Evolutionary conservation across 768 basidiomycete species (phyloP).

Genomic region (Guyanaporus albipodus): DNA sequence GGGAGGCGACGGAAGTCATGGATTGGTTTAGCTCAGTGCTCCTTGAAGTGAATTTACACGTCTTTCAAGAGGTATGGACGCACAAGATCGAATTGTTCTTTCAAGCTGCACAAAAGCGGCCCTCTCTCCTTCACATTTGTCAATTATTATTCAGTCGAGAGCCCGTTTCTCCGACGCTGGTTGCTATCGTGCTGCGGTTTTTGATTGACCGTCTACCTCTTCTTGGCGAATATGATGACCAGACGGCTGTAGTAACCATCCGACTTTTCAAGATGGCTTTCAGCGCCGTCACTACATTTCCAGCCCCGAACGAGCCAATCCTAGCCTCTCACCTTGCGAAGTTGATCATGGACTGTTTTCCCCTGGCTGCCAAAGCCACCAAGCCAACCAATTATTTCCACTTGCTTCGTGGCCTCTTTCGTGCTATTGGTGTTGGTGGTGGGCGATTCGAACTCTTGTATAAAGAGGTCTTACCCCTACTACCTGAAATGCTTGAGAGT

Average conservation of each 20-base stretch:
- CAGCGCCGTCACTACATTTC: conserved; percentile 71
- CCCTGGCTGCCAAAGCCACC: conserved; percentile 84
- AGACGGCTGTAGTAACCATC: conserved; percentile 78
- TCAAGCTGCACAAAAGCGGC: conserved; percentile 69
- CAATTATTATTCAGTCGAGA: conserved; percentile 82
- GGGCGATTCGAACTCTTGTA: conserved; percentile 93
- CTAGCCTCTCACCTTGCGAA: conserved; percentile 91
- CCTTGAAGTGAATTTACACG: conserved; percentile 80
- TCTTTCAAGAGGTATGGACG: conserved; percentile 96
- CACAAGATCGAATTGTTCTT: conserved; percentile 91
- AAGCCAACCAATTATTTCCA: conserved; percentile 93
- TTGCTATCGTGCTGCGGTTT: conserved; percentile 86
- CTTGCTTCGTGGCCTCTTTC: conserved; percentile 87
- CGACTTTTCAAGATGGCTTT: conserved; percentile 96
- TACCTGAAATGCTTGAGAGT: conserved; percentile 96
- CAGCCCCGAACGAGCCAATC: conserved; percentile 80
- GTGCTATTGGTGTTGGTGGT: conserved; percentile 87
- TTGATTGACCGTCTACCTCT: conserved; percentile 77
- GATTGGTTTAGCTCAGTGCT: conserved; percentile 77
- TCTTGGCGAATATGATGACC: conserved; percentile 82
- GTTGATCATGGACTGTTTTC: conserved; percentile 94
- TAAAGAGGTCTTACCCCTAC: conserved; percentile 91
- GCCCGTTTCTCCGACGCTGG: conserved; percentile 68
- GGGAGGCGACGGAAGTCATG: conserved; percentile 71
- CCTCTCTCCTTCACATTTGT: conserved; percentile 77